Evolutionary conservation across 2,329 filamentous ascomycete genomes (phyloP), one percentile per base, ranked within the genome.

Genomic region (Botryotinia convoluta): DNA sequence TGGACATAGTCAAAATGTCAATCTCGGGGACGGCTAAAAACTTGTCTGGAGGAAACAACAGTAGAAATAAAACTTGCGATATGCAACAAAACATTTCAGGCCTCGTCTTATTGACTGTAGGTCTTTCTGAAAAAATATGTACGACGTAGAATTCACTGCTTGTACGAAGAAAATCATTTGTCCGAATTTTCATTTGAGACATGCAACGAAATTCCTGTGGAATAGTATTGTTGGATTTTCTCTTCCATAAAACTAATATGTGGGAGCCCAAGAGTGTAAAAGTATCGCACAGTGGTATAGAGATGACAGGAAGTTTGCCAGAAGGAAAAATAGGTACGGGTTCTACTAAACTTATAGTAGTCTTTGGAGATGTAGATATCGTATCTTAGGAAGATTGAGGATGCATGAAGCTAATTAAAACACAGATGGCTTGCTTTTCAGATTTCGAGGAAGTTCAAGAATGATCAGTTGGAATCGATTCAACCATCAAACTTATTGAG

Each of bases 161-260:
- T 37, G 22, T 39, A 14, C 3, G 10, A 5, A 61, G 22, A 37
- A 35, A 61, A 39, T 9, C 1, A 18, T 2, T 2, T 2, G 1
- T 37, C 20, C 3, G 20, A 26, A 37, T 37, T 6, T 10, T 3
- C 3, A 26, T n/a, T 8, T 39, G 59, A 39, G 35, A 39, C 14
- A 39, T 39, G 3, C 59, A 26, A 61, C 12, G 6, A 37, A 37
- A 37, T 8, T 16, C 5, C 2, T 8, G 8, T 37, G 0, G 20
- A 26, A 26, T 37, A 8, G 22, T 8, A 9, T 16, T 9, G 16
- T 3, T 4, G 3, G 7, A 14, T 16, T 0, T 8, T n/a, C 22
- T 39, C 12, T 61, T 37, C 35, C 7, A 37, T 14, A 4, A n/a
- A 2, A 7, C 5, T 5, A 16, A 61, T n/a, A 14, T 7, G 1